These are phyloP conservation scores for Podaxis pistillaris DNA, from an alignment of 768 basidiomycete species.

Conservation along the genomic window DNA sequence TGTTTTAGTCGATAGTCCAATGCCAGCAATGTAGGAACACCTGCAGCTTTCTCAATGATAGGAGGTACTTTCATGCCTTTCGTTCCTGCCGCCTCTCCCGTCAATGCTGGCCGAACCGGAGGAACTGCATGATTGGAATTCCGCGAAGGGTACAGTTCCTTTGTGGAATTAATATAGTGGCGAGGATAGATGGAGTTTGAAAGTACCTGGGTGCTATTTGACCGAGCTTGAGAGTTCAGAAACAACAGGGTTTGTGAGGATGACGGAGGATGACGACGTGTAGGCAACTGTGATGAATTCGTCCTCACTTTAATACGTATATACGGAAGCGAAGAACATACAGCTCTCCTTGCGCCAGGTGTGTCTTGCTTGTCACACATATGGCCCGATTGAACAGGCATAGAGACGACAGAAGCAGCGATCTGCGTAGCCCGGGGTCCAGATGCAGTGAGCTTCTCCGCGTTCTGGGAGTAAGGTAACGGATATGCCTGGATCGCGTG, in stretches of 20 bases:
- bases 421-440: too few species aligned
- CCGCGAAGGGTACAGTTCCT: neutral
- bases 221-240: neutral
- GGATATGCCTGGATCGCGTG: neutral
- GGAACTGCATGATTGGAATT: neutral
- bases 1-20: neutral
- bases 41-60: neutral
- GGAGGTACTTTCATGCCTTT: neutral
- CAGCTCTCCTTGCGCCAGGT: too few species aligned
- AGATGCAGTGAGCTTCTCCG: neutral
- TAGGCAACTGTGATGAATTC: neutral
- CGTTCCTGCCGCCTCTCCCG: neutral
- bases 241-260: neutral
- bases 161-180: neutral
- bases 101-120: neutral
- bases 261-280: neutral
- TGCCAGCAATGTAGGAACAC: neutral
- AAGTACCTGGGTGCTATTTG: neutral
- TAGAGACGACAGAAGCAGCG: neutral
- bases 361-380: too few species aligned
- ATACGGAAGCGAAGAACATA: too few species aligned
- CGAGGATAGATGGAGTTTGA: neutral
- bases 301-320: neutral
- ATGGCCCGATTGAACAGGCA: neutral
- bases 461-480: neutral